phyloP scores from a whole-genome alignment of 768 basidiomycete species.

The Artomyces pyxidatus region DNA sequence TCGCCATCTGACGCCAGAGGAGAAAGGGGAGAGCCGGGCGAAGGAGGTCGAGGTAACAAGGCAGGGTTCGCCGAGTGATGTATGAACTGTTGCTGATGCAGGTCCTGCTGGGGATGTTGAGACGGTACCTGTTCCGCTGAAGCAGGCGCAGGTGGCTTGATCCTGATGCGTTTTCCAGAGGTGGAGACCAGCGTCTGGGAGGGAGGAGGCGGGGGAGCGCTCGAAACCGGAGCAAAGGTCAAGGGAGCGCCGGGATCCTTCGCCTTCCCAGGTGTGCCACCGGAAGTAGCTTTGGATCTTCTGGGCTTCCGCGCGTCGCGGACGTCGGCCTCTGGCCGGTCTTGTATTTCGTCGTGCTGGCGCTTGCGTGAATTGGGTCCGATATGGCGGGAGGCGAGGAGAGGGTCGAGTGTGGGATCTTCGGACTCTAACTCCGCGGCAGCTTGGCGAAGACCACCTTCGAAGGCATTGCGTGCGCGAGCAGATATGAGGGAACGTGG shows the following conservation, averaged over 20 bases:
- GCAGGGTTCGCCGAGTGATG: not conserved
- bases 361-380: conserved; percentile 37
- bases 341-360: conserved; percentile 32
- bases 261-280: conserved; percentile 26
- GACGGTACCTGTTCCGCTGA: conserved; percentile 11
- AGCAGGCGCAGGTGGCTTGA: conserved; percentile 36
- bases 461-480: conserved; percentile 36
- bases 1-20: conserved; percentile 15
- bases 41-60: conserved; percentile 3
- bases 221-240: conserved; percentile 19
- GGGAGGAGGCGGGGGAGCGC: conserved; percentile 14
- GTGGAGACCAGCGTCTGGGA: conserved; percentile 35
- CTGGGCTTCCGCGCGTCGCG: conserved; percentile 32
- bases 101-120: conserved; percentile 8
- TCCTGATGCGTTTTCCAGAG: conserved; percentile 40
- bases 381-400: conserved; percentile 37
- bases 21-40: conserved; percentile 15
- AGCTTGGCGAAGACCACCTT: conserved; percentile 40
- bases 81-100: conserved; percentile 16
- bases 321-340: conserved; percentile 38
- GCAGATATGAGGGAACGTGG: conserved; percentile 39
- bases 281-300: conserved; percentile 21
- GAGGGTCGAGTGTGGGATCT: conserved; percentile 38
- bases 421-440: conserved; percentile 37
- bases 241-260: conserved; percentile 27